Base-by-base conservation (phyloP, 805 yeast genomes). In the Candida sanyiensis region DNA sequence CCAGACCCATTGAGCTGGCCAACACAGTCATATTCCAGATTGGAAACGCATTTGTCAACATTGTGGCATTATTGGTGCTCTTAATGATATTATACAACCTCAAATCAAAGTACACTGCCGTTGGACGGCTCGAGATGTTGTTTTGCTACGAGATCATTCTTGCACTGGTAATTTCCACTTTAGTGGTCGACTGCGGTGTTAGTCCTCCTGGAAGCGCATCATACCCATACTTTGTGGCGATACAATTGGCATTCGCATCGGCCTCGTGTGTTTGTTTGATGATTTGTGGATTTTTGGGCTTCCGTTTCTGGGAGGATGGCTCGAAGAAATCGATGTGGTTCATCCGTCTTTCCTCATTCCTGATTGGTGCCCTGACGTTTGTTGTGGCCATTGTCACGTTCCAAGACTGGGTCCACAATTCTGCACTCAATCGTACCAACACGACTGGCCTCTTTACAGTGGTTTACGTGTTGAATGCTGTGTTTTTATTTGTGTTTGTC, bases 271-370 rank as follows among this genome's bases (percentile, higher is more conserved):
- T 80, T 67, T 62, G 83, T 28, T 59, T 90, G 38, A 63, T 84
- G 55, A 66, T 77, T 38, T 80, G 82, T 44, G 96, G 97, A 4
- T 56, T 93, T 5, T 61, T 88, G 15, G 89, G 90, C 15, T 87
- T 87, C 59, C 93, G 88, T 59, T 62, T 89, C 25, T 93, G 96
- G 94, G 97, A 89, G 59, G 98, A 90, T 59, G 97, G 97, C 15
- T 82, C 96, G 1, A 54, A 59, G 13, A 66, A 56, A 41, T 78
- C 95, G 1, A 70, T 85, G 68, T 62, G 75, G 57, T 54, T 68
- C 4, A 59, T 83, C 29, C 67, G 86, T 43, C 35, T 69, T 3
- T 48, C 75, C 1, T 67, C 86, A n/a, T 35, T 68, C 2, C 48
- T 64, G 1, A 77, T 85, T 54, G 88, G 86, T 51, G 64, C 70